Evolutionary conservation across 768 basidiomycete genomes (phyloP), one percentile per base, ranked within the genome.

Genomic region (Podaxis mareebaensis): DNA sequence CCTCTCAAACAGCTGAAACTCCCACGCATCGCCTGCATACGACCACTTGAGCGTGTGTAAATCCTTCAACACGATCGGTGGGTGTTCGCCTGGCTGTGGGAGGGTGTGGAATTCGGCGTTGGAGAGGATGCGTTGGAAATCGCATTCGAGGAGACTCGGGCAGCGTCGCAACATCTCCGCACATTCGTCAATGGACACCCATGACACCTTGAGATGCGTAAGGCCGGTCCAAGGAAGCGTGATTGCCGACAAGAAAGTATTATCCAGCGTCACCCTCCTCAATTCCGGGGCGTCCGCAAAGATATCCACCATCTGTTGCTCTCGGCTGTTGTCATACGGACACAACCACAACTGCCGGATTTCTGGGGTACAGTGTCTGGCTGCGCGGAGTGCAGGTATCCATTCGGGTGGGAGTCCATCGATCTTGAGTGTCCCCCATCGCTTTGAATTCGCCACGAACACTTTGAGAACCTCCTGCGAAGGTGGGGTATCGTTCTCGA

Each of bases 101-200:
- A 61, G 28, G 1, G 40, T 10, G 11, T 61, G 60, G 17, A 61
- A 61, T 22, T 61, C 60, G 11, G 60, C 60, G 17, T 61, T 61
- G 26, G 60, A 61, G 6, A 61, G 28, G 22, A 61, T 61, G 1
- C 60, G 22, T 17, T 42, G 42, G n/a, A 61, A 61, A 54, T 61
- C 60, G 30, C 60, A 61, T 36, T 61, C 60, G 17, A 44, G 8
- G 0, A 61, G 40, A 2, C 20, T 15, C 7, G 52, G 53, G 24
- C 60, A 61, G 28, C 60, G 22, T 12, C 53, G 36, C 17, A 61
- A 38, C 60, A 61, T 61, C 44, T 61, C 60, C 4, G 52, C 60
- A 33, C 60, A 61, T 36, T 61, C 60, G 42, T 61, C 60, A 24
- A 61, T 61, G 1, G 60, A 61, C 44, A 61, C 60, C 60, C 60